A percentile compares a stretch with the other conserved stretches of the same genome.
Evolutionary conservation across 495 filamentous ascomycete species (phyloP).

Genomic region (Echria macrotheca): DNA sequence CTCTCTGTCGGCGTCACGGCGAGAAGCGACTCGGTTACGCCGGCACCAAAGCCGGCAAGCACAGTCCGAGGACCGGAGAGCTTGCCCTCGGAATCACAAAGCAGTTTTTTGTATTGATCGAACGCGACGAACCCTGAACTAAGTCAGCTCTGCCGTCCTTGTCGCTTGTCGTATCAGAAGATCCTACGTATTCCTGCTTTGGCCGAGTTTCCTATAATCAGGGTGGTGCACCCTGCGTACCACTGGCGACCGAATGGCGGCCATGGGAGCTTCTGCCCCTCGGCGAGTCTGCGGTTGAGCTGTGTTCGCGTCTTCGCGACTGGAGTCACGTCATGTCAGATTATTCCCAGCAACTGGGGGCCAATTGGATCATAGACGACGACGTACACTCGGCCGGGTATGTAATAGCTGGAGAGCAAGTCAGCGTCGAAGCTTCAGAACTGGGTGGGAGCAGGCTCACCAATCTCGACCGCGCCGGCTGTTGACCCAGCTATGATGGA

Average conservation of each 20-base stretch:
- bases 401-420: slow-evolving; percentile 63
- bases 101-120: slow-evolving; percentile 79
- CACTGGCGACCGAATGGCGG: slow-evolving; percentile 89
- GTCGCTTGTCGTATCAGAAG: background rate
- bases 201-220: slow-evolving; percentile 92
- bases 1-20: slow-evolving; percentile 97
- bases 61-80: slow-evolving; percentile 88
- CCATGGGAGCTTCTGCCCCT: slow-evolving; percentile 86
- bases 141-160: background rate
- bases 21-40: slow-evolving; percentile 85
- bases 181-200: slow-evolving; percentile 88
- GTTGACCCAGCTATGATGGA: slow-evolving; percentile 85
- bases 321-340: slow-evolving; percentile 17
- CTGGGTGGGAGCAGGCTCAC: too few species aligned
- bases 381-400: slow-evolving; percentile 90
- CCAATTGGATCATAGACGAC: slow-evolving; percentile 6
- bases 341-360: background rate
- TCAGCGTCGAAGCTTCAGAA: slow-evolving; percentile 5
- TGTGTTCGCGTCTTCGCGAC: slow-evolving; percentile 95
- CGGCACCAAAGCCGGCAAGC: slow-evolving; percentile 89
- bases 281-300: slow-evolving; percentile 77
- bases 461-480: slow-evolving; percentile 92
- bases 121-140: slow-evolving; percentile 87
- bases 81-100: slow-evolving; percentile 81
- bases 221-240: slow-evolving; percentile 96